A percentile compares a stretch with the other conserved stretches of the same genome.
These are phyloP conservation scores for Pleurotus citrinopileatus DNA, from an alignment of 768 basidiomycete genomes.

Conservation along the genomic window DNA sequence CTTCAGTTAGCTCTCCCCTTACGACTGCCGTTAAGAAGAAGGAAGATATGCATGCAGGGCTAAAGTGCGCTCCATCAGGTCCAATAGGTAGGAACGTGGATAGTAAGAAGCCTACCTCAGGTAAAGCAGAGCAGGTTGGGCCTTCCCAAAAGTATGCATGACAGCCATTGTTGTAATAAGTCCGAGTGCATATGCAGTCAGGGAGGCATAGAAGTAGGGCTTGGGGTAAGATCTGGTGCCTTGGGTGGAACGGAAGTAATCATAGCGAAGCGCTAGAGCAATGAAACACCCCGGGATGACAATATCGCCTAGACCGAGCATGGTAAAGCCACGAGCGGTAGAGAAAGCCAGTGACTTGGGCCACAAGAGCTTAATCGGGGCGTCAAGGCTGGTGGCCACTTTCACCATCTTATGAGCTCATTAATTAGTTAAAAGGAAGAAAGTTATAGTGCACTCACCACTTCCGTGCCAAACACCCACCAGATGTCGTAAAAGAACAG, in stretches of 20 bases:
- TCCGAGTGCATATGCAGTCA: constrained; percentile 73
- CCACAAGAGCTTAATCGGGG: constrained; percentile 92
- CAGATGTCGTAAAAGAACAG: constrained; percentile 93
- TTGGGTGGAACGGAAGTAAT: constrained; percentile 49
- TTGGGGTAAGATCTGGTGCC: constrained; percentile 43
- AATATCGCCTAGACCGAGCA: constrained; percentile 93
- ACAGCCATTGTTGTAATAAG: constrained; percentile 76
- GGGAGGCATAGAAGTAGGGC: constrained; percentile 71
- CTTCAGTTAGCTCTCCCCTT: constrained; percentile 67
- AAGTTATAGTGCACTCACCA: constrained; percentile 47
- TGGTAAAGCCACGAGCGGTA: constrained; percentile 62
- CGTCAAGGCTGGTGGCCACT: constrained; percentile 86
- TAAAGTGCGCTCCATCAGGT: constrained; percentile 21
- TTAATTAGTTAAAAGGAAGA: constrained; percentile 6
- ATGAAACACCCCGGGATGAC: constrained; percentile 68
- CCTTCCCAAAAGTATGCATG: constrained; percentile 74
- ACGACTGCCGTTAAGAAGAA: constrained; percentile 56
- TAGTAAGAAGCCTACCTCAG: constrained; percentile 55
- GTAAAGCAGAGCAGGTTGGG: constrained; percentile 93
- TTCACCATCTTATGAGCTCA: constrained; percentile 71
- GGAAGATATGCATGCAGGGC: constrained; percentile 75
- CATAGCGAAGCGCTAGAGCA: constrained; percentile 84
- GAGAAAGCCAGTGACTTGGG: constrained; percentile 61
- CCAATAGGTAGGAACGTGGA: neutral
- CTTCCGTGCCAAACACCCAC: constrained; percentile 90